A percentile compares a stretch with the other conserved stretches of the same genome.
Evolutionary conservation across 768 basidiomycete species (phyloP).

Genomic region (Pholiota molesta): DNA sequence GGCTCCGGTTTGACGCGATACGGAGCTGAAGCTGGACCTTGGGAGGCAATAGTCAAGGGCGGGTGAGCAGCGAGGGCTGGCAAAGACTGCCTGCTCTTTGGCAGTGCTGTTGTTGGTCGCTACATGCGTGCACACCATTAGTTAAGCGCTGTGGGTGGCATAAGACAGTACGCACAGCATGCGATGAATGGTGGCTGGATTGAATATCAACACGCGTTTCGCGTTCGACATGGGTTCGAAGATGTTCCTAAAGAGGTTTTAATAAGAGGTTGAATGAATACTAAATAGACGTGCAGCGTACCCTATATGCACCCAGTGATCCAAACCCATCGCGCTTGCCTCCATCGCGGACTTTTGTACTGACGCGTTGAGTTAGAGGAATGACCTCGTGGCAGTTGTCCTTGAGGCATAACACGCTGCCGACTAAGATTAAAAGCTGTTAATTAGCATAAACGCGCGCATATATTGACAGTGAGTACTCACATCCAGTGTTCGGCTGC

Average conservation of each 20-base stretch:
- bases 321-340: conserved; percentile 47
- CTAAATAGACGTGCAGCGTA: conserved; percentile 29
- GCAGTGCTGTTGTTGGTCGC: background rate
- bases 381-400: conserved; percentile 43
- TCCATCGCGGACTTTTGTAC: conserved; percentile 33
- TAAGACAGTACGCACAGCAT: conserved; percentile 2
- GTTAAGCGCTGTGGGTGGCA: background rate
- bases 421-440: conserved; percentile 34
- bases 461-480: conserved; percentile 22
- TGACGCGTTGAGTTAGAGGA: conserved; percentile 31
- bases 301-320: conserved; percentile 48
- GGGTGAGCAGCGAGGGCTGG: background rate
- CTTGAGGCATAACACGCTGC: conserved; percentile 48
- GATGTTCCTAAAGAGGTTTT: conserved; percentile 16
- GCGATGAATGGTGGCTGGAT: background rate
- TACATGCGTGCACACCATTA: background rate
- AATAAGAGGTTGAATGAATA: conserved; percentile 3
- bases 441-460: conserved; percentile 6
- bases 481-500: conserved; percentile 41
- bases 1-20: conserved; percentile 33
- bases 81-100: background rate
- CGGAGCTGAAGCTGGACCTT: background rate
- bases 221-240: conserved; percentile 12
- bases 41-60: background rate
- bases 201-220: background rate